These are phyloP conservation scores for Scenedesmus sp. DNA, from an alignment of 163 green algal genomes.

Conservation along the genomic window DNA sequence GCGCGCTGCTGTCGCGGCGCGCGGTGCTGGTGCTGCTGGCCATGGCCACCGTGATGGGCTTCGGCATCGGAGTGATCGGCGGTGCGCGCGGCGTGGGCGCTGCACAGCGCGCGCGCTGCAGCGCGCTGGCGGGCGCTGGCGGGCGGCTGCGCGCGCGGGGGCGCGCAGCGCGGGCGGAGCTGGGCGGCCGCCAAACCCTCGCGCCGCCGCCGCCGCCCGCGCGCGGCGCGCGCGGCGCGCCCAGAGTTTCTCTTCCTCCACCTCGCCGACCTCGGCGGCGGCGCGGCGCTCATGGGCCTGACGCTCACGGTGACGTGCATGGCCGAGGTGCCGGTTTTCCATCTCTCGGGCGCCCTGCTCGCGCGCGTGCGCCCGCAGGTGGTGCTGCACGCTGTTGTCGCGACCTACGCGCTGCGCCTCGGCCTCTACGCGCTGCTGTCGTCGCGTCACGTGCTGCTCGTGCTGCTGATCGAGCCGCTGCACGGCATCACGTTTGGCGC, in stretches of 20 bases:
- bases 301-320: slow-evolving; percentile 62
- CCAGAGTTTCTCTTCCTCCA: slow-evolving; percentile 49
- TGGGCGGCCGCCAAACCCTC: too few relatives aligned
- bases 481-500: slow-evolving; percentile 48
- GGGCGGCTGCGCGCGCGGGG: too few relatives aligned
- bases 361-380: neutral
- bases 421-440: slow-evolving; percentile 50
- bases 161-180: too few relatives aligned
- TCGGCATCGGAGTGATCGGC: slow-evolving; percentile 43
- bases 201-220: too few relatives aligned
- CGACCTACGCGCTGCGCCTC: slow-evolving; percentile 49
- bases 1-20: slow-evolving; percentile 25
- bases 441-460: neutral
- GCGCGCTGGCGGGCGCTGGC: too few relatives aligned
- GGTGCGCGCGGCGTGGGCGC: too few relatives aligned
- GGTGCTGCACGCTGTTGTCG: slow-evolving; percentile 39
- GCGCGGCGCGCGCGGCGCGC: neutral
- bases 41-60: slow-evolving; percentile 28
- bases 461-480: slow-evolving; percentile 49
- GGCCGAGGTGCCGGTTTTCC: slow-evolving; percentile 60
- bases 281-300: slow-evolving; percentile 58
- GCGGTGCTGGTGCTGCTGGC: slow-evolving; percentile 40
- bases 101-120: too few relatives aligned
- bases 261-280: slow-evolving; percentile 55
- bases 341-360: slow-evolving; percentile 32